A percentile compares a stretch with the other conserved stretches of the same genome.
Evolutionary conservation across 208 protist genomes (phyloP).

Genomic region (Trypanosoma brucei): DNA sequence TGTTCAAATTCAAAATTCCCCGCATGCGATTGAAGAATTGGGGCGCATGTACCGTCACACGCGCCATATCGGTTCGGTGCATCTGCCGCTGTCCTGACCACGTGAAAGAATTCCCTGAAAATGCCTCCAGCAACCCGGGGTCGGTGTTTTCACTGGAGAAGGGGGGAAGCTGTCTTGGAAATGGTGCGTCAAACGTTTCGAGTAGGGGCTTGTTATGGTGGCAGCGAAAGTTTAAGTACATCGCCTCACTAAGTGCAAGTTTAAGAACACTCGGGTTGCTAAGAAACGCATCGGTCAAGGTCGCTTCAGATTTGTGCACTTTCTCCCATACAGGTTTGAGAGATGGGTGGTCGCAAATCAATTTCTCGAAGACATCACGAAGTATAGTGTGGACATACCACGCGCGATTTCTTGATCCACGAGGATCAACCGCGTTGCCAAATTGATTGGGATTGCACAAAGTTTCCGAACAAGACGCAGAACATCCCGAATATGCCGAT

Average conservation of each 20-base stretch:
- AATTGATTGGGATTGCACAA: not conserved
- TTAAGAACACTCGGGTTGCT: not conserved
- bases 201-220: not conserved
- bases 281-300: not conserved
- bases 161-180: conserved; percentile 6
- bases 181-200: not conserved
- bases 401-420: too few relatives aligned
- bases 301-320: not conserved
- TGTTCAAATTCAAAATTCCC: conserved; percentile 9
- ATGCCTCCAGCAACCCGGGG: too few relatives aligned
- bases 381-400: too few relatives aligned
- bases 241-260: not conserved
- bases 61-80: too few relatives aligned
- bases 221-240: not conserved
- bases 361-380: not conserved
- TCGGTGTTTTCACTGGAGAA: conserved; percentile 20
- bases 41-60: too few relatives aligned
- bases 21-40: too few relatives aligned
- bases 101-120: too few relatives aligned
- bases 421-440: not conserved
- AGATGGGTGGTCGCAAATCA: too few relatives aligned
- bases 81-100: too few relatives aligned
- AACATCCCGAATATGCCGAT: not conserved
- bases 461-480: not conserved
- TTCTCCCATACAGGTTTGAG: too few relatives aligned